Conservation (phyloP, 495 filamentous ascomycete genomes). For the Tuber calosporum region DNA sequence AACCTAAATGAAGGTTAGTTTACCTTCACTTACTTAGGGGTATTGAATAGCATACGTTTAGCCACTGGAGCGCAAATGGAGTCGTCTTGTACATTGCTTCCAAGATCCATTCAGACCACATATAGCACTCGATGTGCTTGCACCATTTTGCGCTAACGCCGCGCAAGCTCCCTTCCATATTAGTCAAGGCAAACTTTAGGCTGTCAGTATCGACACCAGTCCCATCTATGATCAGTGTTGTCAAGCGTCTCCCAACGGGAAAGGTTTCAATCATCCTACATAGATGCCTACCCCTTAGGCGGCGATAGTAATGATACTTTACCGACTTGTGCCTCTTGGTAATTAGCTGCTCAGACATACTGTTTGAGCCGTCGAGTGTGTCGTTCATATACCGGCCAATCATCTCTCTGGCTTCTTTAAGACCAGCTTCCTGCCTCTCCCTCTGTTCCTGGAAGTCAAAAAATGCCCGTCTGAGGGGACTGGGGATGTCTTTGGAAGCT, state of each 20-base stretch:
- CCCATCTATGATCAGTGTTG: slow-evolving; percentile 34
- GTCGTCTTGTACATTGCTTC: slow-evolving; percentile 8
- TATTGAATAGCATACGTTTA: slow-evolving; percentile 12
- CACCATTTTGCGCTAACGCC: slow-evolving; percentile 34
- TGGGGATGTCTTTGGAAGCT: not conserved
- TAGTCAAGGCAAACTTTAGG: slow-evolving; percentile 11
- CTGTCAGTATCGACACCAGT: slow-evolving; percentile 26
- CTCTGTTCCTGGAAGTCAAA: not conserved
- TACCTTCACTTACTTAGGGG: not conserved
- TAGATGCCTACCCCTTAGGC: slow-evolving; percentile 31
- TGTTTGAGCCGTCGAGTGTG: slow-evolving; percentile 1
- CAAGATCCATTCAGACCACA: slow-evolving; percentile 35
- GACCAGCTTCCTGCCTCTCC: not conserved
- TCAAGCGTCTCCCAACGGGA: slow-evolving; percentile 25
- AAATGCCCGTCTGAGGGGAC: not conserved
- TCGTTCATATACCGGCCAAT: not conserved
- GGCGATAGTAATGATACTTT: slow-evolving; percentile 8
- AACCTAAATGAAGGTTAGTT: slow-evolving; percentile 16
- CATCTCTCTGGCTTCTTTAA: not conserved
- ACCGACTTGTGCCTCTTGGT: not conserved
- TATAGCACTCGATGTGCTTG: slow-evolving; percentile 26
- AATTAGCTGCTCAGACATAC: not conserved
- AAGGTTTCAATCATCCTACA: slow-evolving; percentile 13
- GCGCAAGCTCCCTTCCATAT: slow-evolving; percentile 22
- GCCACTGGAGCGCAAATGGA: slow-evolving; percentile 29